A percentile compares a stretch with the other conserved stretches of the same genome.
These are phyloP conservation scores for Nakazawaea peltata DNA, from an alignment of 805 yeast species.

Conservation along the genomic window DNA sequence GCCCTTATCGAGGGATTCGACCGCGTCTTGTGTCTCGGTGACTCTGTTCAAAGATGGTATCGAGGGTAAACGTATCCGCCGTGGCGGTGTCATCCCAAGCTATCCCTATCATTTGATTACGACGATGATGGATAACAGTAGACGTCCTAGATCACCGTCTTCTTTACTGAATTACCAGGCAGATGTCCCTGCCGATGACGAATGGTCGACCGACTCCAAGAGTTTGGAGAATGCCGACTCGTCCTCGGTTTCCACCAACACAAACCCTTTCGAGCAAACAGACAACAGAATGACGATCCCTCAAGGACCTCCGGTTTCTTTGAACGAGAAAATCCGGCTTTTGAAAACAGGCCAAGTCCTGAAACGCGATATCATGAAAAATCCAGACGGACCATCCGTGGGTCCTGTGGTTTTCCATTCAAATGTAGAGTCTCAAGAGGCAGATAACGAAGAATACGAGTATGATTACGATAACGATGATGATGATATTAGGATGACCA, in stretches of 20 bases:
- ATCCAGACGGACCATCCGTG: slow-evolving; percentile 6
- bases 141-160: neutral
- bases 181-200: no score
- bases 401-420: slow-evolving; percentile 9
- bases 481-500: slow-evolving; percentile 4
- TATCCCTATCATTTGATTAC: slow-evolving; percentile 28
- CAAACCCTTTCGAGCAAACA: neutral
- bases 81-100: slow-evolving; percentile 31
- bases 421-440: neutral
- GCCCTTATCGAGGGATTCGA: slow-evolving; percentile 53
- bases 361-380: neutral
- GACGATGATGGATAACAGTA: slow-evolving; percentile 22
- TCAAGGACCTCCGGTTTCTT: slow-evolving; percentile 31
- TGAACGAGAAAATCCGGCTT: slow-evolving; percentile 35
- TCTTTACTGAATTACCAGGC: neutral
- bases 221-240: neutral
- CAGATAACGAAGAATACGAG: neutral
- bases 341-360: slow-evolving; percentile 23
- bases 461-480: slow-evolving; percentile 1
- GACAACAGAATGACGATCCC: slow-evolving; percentile 17
- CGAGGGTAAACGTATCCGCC: slow-evolving; percentile 51
- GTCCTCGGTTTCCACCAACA: no score
- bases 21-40: slow-evolving; percentile 61
- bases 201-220: no score
- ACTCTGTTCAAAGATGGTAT: slow-evolving; percentile 71